Evolutionary conservation across 2,329 filamentous ascomycete species (phyloP).

Genomic region (Aspergillus oerlinghausenensis): DNA sequence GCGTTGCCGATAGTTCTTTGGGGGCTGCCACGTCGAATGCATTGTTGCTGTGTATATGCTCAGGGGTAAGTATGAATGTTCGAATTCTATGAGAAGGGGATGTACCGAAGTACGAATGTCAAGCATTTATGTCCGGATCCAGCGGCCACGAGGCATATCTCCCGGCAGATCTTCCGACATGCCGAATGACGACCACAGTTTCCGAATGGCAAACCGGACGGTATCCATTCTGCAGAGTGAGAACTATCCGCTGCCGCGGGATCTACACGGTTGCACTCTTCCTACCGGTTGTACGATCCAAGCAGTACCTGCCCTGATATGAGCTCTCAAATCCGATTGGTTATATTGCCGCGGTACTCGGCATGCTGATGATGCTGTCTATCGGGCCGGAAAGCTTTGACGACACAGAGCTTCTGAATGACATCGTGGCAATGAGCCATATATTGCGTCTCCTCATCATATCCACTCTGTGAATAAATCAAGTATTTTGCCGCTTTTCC

Average conservation of each 20-base stretch:
- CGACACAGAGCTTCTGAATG: neutral
- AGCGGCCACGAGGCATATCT: neutral
- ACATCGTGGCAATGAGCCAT: neutral
- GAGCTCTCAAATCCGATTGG: neutral
- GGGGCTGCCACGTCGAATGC: slow-evolving; percentile 19
- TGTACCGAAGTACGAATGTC: neutral
- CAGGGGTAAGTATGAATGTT: too few relatives aligned
- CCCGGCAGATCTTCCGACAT: neutral
- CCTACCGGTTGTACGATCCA: too few relatives aligned
- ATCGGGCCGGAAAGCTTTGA: neutral
- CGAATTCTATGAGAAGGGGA: too few relatives aligned
- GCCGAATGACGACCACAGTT: neutral
- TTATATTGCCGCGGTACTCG: neutral
- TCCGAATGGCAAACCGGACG: neutral
- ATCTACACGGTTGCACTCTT: neutral
- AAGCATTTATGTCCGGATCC: neutral
- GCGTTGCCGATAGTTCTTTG: slow-evolving; percentile 27
- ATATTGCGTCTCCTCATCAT: neutral
- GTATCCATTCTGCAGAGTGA: neutral
- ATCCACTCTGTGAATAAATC: neutral
- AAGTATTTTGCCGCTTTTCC: neutral
- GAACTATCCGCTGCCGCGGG: neutral
- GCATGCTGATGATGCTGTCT: neutral
- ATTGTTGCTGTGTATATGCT: slow-evolving; percentile 6
- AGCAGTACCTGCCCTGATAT: too few relatives aligned